Evolutionary conservation across 768 basidiomycete genomes (phyloP), one percentile per base, ranked within the genome.

Genomic region (Leccinum broughii): DNA sequence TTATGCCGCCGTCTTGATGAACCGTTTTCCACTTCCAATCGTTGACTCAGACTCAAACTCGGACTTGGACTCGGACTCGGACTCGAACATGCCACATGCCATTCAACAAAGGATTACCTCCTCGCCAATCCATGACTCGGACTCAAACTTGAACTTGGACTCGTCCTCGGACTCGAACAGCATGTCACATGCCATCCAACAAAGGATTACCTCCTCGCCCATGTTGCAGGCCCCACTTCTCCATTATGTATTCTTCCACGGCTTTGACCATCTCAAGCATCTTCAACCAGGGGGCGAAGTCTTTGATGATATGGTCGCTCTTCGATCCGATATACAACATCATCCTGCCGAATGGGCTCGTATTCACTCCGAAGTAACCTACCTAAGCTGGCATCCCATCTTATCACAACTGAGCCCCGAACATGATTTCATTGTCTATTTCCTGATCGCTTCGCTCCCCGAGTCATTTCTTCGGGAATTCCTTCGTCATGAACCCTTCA

Each of bases 401-500:
- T n/a, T 26, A 54, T 10, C 54, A 28, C 28, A 28, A 13, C 17
- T 54, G 4, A 11, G 15, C 24, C 26, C 54, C 9, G 6, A 41
- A 26, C 54, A 39, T 6, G 54, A 54, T 26, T 54, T 54, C 10
- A 6, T 54, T 17, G 10, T 54, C 24, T 39, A n/a, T 17, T 7
- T 39, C 17, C 11, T 54, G 54, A 26, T 54, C 3, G 24, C 15
- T 26, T 39, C 37, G 2, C 37, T 54, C 26, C 61, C 61, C 6
- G 44, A 52, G 15, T 3, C 34, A 24, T 56, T 53, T 4, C 51
- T 63, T 8, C n/a, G 3, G 7, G 20, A 49, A 10, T 63, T 57
- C n/a, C 54, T 60, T 24, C 37, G 17, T n/a, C 54, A 17, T 24
- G 34, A 37, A 9, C 46, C 46, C n/a, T 50, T 59, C 53, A 50